A percentile compares a stretch with the other conserved stretches of the same genome.
These are phyloP conservation scores for Rosa rugosa DNA, from an alignment of 306 rosid species.

Conservation along the genomic window DNA sequence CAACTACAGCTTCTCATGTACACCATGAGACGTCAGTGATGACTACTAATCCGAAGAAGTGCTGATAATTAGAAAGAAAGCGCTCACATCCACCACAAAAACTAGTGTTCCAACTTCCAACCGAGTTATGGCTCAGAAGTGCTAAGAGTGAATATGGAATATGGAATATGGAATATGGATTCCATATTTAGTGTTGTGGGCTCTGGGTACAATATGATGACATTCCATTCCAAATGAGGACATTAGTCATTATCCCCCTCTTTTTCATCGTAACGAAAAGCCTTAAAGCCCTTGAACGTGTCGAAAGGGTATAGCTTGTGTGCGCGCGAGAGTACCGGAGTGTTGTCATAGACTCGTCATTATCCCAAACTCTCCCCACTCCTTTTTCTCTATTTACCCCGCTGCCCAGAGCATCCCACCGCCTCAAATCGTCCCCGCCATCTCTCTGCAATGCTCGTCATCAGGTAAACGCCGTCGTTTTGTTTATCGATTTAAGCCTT, in stretches of 20 bases:
- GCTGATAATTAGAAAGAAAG: too few relatives aligned
- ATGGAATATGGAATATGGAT: too few relatives aligned
- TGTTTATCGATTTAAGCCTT: neutral
- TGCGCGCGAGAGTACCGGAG: neutral
- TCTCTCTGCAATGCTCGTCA: too few relatives aligned
- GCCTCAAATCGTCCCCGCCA: neutral
- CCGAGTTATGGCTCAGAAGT: too few relatives aligned
- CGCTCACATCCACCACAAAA: too few relatives aligned
- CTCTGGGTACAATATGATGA: slow-evolving; percentile 12
- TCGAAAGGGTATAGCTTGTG: neutral
- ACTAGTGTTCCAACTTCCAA: too few relatives aligned
- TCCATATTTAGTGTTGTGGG: too few relatives aligned
- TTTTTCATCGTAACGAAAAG: neutral
- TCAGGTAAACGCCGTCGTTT: slow-evolving; percentile 13
- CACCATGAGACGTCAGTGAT: too few relatives aligned
- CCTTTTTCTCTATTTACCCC: slow-evolving; percentile 4
- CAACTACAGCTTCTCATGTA: too few relatives aligned
- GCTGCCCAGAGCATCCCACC: neutral
- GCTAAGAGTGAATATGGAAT: too few relatives aligned
- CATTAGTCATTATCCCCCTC: slow-evolving; percentile 1
- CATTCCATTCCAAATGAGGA: slow-evolving; percentile 27
- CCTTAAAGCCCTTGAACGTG: neutral
- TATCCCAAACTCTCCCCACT: neutral
- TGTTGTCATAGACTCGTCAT: slow-evolving; percentile 39
- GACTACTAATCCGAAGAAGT: too few relatives aligned